A percentile compares a stretch with the other conserved stretches of the same genome.
Evolutionary conservation across 257 asterid genomes (phyloP).

Genomic region (Jacaranda copaia): DNA sequence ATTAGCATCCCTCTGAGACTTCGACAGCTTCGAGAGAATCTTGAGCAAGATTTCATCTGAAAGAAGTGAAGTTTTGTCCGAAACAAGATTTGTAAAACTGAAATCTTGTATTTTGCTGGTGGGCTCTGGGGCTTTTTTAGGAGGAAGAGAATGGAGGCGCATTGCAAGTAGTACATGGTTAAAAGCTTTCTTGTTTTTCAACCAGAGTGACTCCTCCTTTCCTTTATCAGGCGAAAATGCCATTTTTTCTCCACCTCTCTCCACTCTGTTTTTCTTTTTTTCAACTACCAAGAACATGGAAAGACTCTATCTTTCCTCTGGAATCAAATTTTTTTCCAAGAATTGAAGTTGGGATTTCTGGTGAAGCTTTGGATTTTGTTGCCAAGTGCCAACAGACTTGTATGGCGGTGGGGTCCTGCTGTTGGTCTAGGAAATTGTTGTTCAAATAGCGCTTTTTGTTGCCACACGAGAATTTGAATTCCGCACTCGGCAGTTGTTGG

Average conservation of each 20-base stretch:
- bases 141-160: conserved; percentile 61
- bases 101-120: conserved; percentile 50
- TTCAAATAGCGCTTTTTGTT: conserved; percentile 16
- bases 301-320: not conserved
- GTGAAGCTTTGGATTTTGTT: conserved; percentile 13
- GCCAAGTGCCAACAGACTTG: conserved; percentile 48
- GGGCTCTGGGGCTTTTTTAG: conserved; percentile 36
- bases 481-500: not conserved
- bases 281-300: conserved; percentile 15
- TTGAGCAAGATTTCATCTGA: conserved; percentile 73
- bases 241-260: conserved; percentile 36
- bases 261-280: conserved; percentile 5
- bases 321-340: not conserved
- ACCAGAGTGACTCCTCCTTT: conserved; percentile 54
- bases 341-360: not conserved
- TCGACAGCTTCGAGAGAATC: conserved; percentile 65
- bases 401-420: conserved; percentile 35
- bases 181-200: conserved; percentile 66
- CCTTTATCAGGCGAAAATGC: conserved; percentile 60
- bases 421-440: not conserved
- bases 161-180: conserved; percentile 64
- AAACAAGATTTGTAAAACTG: conserved; percentile 46
- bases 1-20: conserved; percentile 62
- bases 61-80: conserved; percentile 70
- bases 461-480: conserved; percentile 38